Percentiles rank a stretch among this genome's conserved stretches.
Conservation (phyloP, 129 eudicot species). For the Mikania micrantha region DNA sequence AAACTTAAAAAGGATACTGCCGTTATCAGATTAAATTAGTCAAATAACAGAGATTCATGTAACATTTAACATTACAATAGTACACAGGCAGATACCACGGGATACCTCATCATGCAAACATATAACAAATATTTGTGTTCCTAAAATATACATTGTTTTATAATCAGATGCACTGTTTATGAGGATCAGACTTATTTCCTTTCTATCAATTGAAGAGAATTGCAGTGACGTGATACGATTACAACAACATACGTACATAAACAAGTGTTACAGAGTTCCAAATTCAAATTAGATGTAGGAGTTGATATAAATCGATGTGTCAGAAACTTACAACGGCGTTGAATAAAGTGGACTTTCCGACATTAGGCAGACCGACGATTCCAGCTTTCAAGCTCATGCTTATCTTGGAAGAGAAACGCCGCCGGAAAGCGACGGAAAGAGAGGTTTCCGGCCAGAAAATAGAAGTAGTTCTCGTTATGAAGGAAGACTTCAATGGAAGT, state of each 20-base stretch:
- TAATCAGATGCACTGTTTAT: constrained; percentile 5
- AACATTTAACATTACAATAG: neutral
- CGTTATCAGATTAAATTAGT: neutral
- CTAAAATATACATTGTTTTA: neutral
- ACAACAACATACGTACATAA: neutral
- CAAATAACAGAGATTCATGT: neutral
- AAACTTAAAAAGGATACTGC: neutral
- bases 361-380: constrained; percentile 94
- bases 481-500: constrained; percentile 42
- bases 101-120: neutral
- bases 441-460: constrained; percentile 21
- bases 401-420: constrained; percentile 48
- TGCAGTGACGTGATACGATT: neutral
- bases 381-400: constrained; percentile 92
- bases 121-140: neutral
- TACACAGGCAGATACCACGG: neutral
- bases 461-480: constrained; percentile 25
- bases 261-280: neutral
- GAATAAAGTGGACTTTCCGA: constrained; percentile 92
- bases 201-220: neutral
- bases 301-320: neutral
- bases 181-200: neutral
- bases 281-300: neutral
- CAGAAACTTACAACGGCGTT: constrained; percentile 73
- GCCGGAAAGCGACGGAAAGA: constrained; percentile 22